Percentiles rank a stretch among this genome's conserved stretches.
These are phyloP conservation scores for Aspergillus amoenus DNA, from an alignment of 2,329 filamentous ascomycete species.

Conservation along the genomic window DNA sequence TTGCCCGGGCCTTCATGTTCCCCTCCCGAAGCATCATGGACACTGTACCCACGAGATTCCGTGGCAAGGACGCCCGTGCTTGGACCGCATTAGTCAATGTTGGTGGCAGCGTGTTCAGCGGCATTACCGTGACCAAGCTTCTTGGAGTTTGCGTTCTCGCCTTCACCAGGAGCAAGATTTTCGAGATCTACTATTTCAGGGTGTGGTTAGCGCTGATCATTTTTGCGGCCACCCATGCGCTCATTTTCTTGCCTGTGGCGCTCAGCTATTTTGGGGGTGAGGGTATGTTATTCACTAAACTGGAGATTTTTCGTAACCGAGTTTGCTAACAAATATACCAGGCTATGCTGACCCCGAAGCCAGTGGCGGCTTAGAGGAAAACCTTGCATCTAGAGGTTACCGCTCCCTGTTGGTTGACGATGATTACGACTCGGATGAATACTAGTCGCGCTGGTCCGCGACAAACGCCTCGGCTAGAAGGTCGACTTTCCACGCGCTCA, in stretches of 20 bases:
- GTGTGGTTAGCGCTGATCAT: constrained; percentile 91
- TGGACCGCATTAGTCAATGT: constrained; percentile 96
- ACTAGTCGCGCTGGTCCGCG: constrained; percentile 26
- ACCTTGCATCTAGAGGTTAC: constrained; percentile 76
- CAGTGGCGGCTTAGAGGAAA: constrained; percentile 85
- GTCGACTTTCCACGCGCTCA: neutral
- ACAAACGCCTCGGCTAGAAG: neutral
- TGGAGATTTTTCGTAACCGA: neutral
- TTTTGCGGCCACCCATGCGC: constrained; percentile 82
- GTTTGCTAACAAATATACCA: constrained; percentile 26
- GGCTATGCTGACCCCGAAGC: constrained; percentile 84
- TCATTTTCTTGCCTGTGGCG: constrained; percentile 88
- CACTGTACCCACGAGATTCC: constrained; percentile 72
- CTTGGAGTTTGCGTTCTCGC: constrained; percentile 88
- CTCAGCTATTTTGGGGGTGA: constrained; percentile 82
- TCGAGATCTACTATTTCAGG: constrained; percentile 98
- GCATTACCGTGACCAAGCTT: constrained; percentile 94
- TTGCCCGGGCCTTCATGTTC: constrained; percentile 94
- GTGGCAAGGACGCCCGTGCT: constrained; percentile 77
- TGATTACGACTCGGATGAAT: constrained; percentile 70
- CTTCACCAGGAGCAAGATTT: constrained; percentile 96
- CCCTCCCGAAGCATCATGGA: constrained; percentile 81
- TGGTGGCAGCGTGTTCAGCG: constrained; percentile 89
- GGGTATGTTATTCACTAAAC: constrained; percentile 48
- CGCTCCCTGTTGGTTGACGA: constrained; percentile 75